Evolutionary conservation across 2,329 filamentous ascomycete species (phyloP).

Genomic region (Trichophyton verrucosum): DNA sequence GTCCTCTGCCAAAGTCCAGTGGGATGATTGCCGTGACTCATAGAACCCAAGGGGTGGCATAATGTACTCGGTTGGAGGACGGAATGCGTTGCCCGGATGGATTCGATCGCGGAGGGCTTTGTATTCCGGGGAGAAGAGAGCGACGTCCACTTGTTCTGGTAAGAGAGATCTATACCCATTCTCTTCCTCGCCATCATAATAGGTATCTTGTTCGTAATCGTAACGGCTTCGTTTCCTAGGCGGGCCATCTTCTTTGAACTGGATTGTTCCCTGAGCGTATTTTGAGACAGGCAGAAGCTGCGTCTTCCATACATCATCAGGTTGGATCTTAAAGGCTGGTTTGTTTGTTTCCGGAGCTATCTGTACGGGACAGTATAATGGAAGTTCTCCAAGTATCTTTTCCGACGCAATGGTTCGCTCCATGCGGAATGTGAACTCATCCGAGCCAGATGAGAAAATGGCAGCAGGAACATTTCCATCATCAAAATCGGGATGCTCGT

Average conservation of each 20-base stretch:
- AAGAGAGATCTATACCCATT: constrained; percentile 32
- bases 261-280: constrained; percentile 70
- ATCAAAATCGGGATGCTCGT: constrained; percentile 34
- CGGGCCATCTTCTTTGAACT: constrained; percentile 52
- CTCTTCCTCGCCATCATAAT: constrained; percentile 41
- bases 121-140: constrained; percentile 79
- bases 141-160: constrained; percentile 63
- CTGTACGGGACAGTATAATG: constrained; percentile 55
- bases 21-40: constrained; percentile 71
- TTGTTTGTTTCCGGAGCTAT: constrained; percentile 48
- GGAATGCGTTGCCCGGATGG: constrained; percentile 82
- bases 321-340: constrained; percentile 46
- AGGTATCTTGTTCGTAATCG: constrained; percentile 41
- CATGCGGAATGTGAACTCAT: constrained; percentile 70
- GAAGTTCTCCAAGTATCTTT: constrained; percentile 65
- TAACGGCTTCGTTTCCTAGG: constrained; percentile 71
- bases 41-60: constrained; percentile 91
- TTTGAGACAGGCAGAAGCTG: constrained; percentile 77
- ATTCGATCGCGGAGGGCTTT: constrained; percentile 80
- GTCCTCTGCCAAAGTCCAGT: constrained; percentile 84
- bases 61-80: constrained; percentile 76
- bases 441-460: constrained; percentile 69
- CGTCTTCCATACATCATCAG: constrained; percentile 60
- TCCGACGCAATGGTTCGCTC: constrained; percentile 63
- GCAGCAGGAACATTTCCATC: constrained; percentile 52